A percentile compares a stretch with the other conserved stretches of the same genome.
phyloP scores from a whole-genome alignment of 2,329 filamentous ascomycete genomes.

The Mycocentrospora acerina region DNA sequence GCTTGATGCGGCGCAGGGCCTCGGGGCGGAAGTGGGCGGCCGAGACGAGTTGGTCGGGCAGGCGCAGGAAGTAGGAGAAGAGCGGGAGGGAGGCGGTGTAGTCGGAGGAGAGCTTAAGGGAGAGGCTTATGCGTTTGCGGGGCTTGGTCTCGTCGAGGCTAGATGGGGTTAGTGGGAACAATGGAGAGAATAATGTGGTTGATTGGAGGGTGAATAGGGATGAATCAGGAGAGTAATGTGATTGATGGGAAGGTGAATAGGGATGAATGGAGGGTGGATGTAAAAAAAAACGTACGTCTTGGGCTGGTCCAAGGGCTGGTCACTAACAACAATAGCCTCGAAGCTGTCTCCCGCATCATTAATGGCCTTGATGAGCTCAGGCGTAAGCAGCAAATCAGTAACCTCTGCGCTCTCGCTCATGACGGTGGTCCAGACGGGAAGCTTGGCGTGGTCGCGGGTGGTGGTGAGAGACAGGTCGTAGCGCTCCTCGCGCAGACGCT shows the following conservation, averaged over 20 bases:
- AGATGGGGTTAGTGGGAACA: constrained; percentile 8
- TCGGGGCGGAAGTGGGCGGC: constrained; percentile 83
- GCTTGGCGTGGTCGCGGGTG: constrained; percentile 89
- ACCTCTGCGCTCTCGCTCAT: constrained; percentile 98
- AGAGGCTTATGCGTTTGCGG: constrained; percentile 84
- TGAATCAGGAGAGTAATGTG: neutral
- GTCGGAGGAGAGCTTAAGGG: constrained; percentile 64
- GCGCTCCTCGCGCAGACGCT: constrained; percentile 81
- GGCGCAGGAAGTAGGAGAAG: constrained; percentile 77
- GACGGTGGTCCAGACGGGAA: constrained; percentile 85
- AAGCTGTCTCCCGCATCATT: constrained; percentile 71
- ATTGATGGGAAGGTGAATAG: constrained; percentile 4
- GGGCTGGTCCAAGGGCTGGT: constrained; percentile 87
- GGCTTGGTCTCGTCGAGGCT: constrained; percentile 82
- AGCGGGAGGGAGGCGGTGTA: constrained; percentile 68
- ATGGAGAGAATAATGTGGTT: too few relatives aligned
- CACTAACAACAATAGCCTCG: constrained; percentile 84
- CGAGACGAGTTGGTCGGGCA: constrained; percentile 79
- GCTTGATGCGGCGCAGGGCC: constrained; percentile 80
- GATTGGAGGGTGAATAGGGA: constrained; percentile 3
- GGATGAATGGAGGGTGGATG: neutral
- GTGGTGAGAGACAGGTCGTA: constrained; percentile 92
- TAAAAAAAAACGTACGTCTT: constrained; percentile 63
- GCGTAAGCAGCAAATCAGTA: constrained; percentile 80
- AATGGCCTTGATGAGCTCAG: constrained; percentile 81